Evolutionary conservation across 345 rosid genomes (phyloP).

Genomic region (Arabidopsis arenosa): DNA sequence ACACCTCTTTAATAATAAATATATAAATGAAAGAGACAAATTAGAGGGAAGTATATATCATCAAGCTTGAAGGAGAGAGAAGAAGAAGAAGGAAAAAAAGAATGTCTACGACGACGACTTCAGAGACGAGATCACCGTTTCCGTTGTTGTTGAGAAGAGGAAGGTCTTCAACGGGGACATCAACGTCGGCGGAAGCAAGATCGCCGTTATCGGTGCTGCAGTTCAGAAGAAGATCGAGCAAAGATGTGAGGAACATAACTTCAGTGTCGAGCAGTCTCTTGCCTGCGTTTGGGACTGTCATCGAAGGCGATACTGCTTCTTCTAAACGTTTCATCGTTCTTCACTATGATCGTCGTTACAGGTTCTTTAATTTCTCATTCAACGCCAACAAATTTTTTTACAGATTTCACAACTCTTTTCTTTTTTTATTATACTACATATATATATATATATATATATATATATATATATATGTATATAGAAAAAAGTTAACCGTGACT

Average conservation of each 20-base stretch:
- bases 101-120: slow-evolving; percentile 45
- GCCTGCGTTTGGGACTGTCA: slow-evolving; percentile 85
- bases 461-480: too few relatives aligned
- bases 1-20: slow-evolving; percentile 4
- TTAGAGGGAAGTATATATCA: not conserved
- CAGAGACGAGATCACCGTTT: slow-evolving; percentile 51
- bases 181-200: slow-evolving; percentile 42
- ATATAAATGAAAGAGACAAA: slow-evolving; percentile 23
- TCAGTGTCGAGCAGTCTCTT: slow-evolving; percentile 83
- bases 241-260: slow-evolving; percentile 62
- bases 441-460: too few relatives aligned
- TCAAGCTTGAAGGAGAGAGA: slow-evolving; percentile 18
- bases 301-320: slow-evolving; percentile 55
- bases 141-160: slow-evolving; percentile 60
- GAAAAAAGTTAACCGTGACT: too few relatives aligned
- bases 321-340: slow-evolving; percentile 62
- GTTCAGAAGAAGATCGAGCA: slow-evolving; percentile 62
- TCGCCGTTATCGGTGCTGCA: slow-evolving; percentile 53
- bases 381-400: too few relatives aligned
- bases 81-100: slow-evolving; percentile 38
- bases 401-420: too few relatives aligned
- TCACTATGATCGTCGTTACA: slow-evolving; percentile 87
- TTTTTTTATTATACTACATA: too few relatives aligned
- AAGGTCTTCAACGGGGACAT: slow-evolving; percentile 34
- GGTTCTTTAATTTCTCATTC: slow-evolving; percentile 46